Base-by-base conservation (phyloP, 306 rosid species). In the apple (Malus domestica) region DNA sequence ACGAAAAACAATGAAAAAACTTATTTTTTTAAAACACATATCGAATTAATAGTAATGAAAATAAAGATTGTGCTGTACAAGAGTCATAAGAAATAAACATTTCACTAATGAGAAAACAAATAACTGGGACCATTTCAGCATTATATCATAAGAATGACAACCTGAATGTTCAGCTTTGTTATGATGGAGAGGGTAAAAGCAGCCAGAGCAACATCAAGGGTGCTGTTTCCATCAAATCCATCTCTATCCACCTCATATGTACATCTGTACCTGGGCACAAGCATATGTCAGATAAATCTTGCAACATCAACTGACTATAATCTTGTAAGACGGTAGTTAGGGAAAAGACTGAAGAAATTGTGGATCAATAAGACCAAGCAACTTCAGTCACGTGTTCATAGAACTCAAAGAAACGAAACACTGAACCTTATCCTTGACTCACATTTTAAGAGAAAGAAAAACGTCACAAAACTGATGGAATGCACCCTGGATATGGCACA, bases 101-200 rank as follows among this genome's bases (percentile, higher is more conserved):
- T 32, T 20, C 12, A 72, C 54, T 22, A 35, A 42, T 51, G 67
- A 29, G 33, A 71, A 54, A 76, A 59, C 16, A 45, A 67, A 67
- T 54, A 82, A 64, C 2, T 67, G 27, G 81, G 62, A 25, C 57
- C 27, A 79, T 22, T 54, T 59, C 69, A 67, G 15, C 32, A 54
- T 46, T 76, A 72, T 78, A 46, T 35, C 67, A 73, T 33, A 71
- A 68, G 65, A 55, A 68, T 44, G 45, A 70, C 77, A 81, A 94
- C 98, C 98, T 92, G 78, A 63, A 85, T 75, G 69, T 86, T 79
- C 72, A 81, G 86, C 68, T 81, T 90, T 66, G 85, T 85, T 86
- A 86, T 84, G 74, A 88, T 72, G 68, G 96, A 85, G 69, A 94
- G 78, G 67, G 87, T 89, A 85, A 89, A 90, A 77, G 92, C 82